Base-by-base conservation (phyloP, 2,329 filamentous ascomycete genomes). In the Kalaharituber pfeilii region DNA sequence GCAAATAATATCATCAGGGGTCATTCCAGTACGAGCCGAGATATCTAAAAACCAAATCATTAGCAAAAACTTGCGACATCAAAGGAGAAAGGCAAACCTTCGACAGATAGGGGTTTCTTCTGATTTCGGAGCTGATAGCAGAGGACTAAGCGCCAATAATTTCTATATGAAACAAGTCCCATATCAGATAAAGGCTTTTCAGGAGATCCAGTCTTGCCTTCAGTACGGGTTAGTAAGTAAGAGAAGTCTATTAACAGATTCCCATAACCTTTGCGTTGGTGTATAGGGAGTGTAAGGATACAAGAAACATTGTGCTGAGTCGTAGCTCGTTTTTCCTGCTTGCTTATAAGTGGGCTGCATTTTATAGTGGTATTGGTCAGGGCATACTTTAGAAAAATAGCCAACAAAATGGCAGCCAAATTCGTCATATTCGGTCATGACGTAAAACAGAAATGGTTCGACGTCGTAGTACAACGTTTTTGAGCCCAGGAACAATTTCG, bases 401-500 rank as follows among this genome's bases (percentile, higher is more conserved):
- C 91, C 91, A 25, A 96, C 89, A 62, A 98, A 91, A 66, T 95
- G 91, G 66, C 91, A 95, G 18, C 89, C 89, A 18, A 82, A 78
- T 54, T 91, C 83, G 65, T 95, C 85, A 62, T 88, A 89, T 63
- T 94, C 91, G 60, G 87, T 94, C 71, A 96, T 85, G 63, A 95
- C 88, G 67, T 96, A 96, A 71, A 96, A 96, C 5, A 96, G 70
- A 67, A 96, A 96, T 0, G 89, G 91, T 62, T 96, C 89, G 1
- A 96, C 89, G 64, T 96, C 89, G 69, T 96, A 96, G 71, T 96
- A 96, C 3, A 96, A 75, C 0, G 91, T 98, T 68, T 98, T 98
- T 53, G 93, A 95, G 22, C 93, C 91, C n/a, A 98, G 75, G 67
- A 98, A 98, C 22, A 98, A 75, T 69, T 98, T 98, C 53, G 88